Evolutionary conservation across 768 basidiomycete genomes (phyloP).

Genomic region (Trametes meyenii): DNA sequence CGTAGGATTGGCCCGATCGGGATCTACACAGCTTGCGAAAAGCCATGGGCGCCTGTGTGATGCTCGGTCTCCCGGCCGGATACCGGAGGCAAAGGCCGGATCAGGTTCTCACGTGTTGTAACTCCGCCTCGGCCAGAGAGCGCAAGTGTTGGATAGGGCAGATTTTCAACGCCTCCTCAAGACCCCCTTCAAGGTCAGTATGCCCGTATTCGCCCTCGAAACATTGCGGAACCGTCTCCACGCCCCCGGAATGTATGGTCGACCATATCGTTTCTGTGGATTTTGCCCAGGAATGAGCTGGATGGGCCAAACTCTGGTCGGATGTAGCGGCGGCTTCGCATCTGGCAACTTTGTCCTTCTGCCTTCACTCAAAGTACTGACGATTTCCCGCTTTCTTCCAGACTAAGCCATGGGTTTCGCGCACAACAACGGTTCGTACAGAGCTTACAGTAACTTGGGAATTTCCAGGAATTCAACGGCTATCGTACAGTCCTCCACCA

Average conservation of each 20-base stretch:
- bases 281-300: conserved; percentile 26
- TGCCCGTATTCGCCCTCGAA: conserved; percentile 27
- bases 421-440: conserved; percentile 73
- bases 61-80: neutral
- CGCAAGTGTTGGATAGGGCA: conserved; percentile 14
- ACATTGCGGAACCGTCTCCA: conserved; percentile 27
- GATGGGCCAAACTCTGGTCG: conserved; percentile 28
- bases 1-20: no score
- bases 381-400: conserved; percentile 30
- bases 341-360: conserved; percentile 14
- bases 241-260: conserved; percentile 14
- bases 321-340: conserved; percentile 31
- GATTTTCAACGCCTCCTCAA: conserved; percentile 33
- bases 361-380: conserved; percentile 22
- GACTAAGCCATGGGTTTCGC: conserved; percentile 74
- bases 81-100: neutral
- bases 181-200: conserved; percentile 41
- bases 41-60: neutral
- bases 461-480: neutral
- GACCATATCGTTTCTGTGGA: conserved; percentile 15
- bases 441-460: neutral
- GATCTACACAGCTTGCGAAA: neutral
- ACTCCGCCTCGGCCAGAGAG: conserved; percentile 23
- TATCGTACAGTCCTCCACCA: conserved; percentile 71
- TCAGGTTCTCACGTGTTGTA: conserved; percentile 21